These are phyloP conservation scores for Lumnitzera littorea DNA, from an alignment of 345 rosid species.

Conservation along the genomic window DNA sequence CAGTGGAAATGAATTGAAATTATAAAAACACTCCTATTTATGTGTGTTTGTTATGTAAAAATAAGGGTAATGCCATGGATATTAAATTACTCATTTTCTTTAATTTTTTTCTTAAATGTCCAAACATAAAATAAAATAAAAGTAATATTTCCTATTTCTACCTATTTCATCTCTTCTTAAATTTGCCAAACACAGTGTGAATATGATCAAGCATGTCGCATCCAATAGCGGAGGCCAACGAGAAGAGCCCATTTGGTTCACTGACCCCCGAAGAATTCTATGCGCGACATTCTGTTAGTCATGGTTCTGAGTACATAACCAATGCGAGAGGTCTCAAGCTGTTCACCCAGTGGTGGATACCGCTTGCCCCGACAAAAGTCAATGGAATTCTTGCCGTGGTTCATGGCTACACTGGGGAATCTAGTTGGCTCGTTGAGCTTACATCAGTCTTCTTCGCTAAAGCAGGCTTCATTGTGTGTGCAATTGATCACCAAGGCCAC, in stretches of 20 bases:
- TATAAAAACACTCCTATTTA: too few species aligned
- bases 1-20: too few species aligned
- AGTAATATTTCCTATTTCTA: too few species aligned
- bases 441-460: conserved; percentile 74
- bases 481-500: conserved; percentile 96
- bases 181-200: not conserved
- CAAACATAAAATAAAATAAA: too few species aligned
- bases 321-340: conserved; percentile 68
- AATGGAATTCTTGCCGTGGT: conserved; percentile 67
- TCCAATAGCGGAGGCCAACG: conserved; percentile 65
- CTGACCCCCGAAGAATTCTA: conserved; percentile 65
- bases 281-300: conserved; percentile 60
- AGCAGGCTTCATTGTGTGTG: conserved; percentile 71
- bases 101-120: too few species aligned
- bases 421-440: conserved; percentile 70
- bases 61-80: too few species aligned
- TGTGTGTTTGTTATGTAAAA: too few species aligned
- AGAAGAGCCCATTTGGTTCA: conserved; percentile 55
- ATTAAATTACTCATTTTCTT: too few species aligned
- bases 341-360: conserved; percentile 90
- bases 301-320: conserved; percentile 62
- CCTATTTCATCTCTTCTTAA: too few species aligned
- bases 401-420: conserved; percentile 91
- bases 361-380: conserved; percentile 38
- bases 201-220: conserved; percentile 34